These are phyloP conservation scores for Claviceps pusilla DNA, from an alignment of 2,329 filamentous ascomycete species.

Conservation along the genomic window DNA sequence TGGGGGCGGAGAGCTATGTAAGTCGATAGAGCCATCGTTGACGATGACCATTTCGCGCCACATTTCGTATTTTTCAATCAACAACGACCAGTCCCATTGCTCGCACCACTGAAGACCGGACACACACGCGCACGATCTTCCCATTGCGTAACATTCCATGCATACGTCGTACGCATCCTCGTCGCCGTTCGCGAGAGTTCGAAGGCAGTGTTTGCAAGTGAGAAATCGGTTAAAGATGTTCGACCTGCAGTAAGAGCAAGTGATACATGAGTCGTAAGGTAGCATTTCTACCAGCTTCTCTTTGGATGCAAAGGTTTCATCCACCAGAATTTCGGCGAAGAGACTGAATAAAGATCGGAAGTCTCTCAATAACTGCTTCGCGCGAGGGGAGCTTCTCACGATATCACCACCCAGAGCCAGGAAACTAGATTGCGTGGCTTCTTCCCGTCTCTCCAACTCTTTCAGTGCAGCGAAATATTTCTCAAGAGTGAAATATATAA, in stretches of 20 bases:
- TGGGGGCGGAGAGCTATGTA: slow-evolving; percentile 51
- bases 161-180: slow-evolving; percentile 91
- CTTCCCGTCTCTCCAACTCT: slow-evolving; percentile 34
- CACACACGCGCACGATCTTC: slow-evolving; percentile 77
- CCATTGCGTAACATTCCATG: slow-evolving; percentile 98
- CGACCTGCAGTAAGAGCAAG: slow-evolving; percentile 85
- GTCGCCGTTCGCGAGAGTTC: slow-evolving; percentile 46
- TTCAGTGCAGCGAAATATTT: slow-evolving; percentile 57
- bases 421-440: slow-evolving; percentile 29
- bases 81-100: slow-evolving; percentile 73
- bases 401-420: slow-evolving; percentile 34
- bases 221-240: slow-evolving; percentile 97
- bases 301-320: slow-evolving; percentile 68
- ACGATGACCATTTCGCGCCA: slow-evolving; percentile 71
- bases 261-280: slow-evolving; percentile 78
- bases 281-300: slow-evolving; percentile 61
- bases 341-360: slow-evolving; percentile 68
- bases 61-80: slow-evolving; percentile 61
- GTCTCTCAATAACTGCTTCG: slow-evolving; percentile 62
- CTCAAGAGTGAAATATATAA: slow-evolving; percentile 72
- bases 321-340: slow-evolving; percentile 64
- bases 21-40: slow-evolving; percentile 52
- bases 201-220: slow-evolving; percentile 74
- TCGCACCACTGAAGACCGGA: slow-evolving; percentile 82
- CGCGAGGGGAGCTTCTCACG: slow-evolving; percentile 25